Conservation (phyloP, 2,329 filamentous ascomycete genomes). For the Bipolaris cookei region DNA sequence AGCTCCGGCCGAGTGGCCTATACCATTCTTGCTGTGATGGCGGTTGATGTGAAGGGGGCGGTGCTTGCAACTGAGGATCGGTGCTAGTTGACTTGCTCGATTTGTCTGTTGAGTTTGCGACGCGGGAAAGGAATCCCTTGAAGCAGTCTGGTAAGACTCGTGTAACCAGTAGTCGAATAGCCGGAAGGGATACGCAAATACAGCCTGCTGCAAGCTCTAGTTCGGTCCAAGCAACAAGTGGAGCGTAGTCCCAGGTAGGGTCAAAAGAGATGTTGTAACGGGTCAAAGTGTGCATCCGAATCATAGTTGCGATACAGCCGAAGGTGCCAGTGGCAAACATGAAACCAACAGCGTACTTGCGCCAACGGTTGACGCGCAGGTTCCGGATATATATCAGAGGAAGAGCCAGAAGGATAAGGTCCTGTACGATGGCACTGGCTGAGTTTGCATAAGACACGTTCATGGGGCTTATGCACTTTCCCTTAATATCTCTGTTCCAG, state of each 20-base stretch:
- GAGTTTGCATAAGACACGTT: slow-evolving; percentile 33
- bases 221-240: slow-evolving; percentile 34
- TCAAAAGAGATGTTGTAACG: slow-evolving; percentile 34
- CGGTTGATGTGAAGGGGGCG: background rate
- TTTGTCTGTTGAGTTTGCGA: slow-evolving; percentile 16
- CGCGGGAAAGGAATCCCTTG: slow-evolving; percentile 16
- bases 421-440: slow-evolving; percentile 32
- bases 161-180: slow-evolving; percentile 29
- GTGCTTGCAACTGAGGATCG: background rate
- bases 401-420: slow-evolving; percentile 33
- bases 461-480: slow-evolving; percentile 31
- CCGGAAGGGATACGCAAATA: slow-evolving; percentile 33
- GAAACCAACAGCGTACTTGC: slow-evolving; percentile 31
- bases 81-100: background rate
- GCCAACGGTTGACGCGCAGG: slow-evolving; percentile 29
- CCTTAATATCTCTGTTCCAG: slow-evolving; percentile 37
- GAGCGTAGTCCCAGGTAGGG: slow-evolving; percentile 37
- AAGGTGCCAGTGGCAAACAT: slow-evolving; percentile 40
- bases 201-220: slow-evolving; percentile 34
- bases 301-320: slow-evolving; percentile 36
- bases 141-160: slow-evolving; percentile 18
- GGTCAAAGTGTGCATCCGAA: slow-evolving; percentile 32
- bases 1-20: slow-evolving; percentile 16
- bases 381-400: slow-evolving; percentile 32
- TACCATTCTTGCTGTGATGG: slow-evolving; percentile 11